Evolutionary conservation across 2,329 filamentous ascomycete genomes (phyloP), one percentile per base, ranked within the genome.

Genomic region (Allantophomopsis lycopodina): DNA sequence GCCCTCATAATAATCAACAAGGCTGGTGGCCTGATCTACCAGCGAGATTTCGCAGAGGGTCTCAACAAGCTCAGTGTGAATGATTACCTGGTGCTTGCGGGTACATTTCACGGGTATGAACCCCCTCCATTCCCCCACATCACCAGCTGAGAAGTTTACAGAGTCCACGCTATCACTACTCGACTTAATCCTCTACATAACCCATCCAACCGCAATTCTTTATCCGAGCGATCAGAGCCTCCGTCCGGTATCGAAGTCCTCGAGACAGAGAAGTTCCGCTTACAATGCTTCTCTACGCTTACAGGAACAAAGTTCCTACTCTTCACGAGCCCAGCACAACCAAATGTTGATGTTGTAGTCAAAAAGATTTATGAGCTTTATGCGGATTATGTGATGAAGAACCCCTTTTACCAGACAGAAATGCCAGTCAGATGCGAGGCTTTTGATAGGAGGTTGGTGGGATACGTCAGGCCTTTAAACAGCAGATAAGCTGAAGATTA

Each of bases 1-100:
- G 79, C 88, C 43, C 80, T 98, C 56, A 87, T 96, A 59, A 82
- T 98, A 59, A 94, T 98, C 68, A 96, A 95, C 71, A 98, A 98
- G 72, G 88, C 91, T 48, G 91, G 88, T 44, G 91, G 91, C 52
- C 73, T 98, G 40, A 80, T 98, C 62, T 98, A 94, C 69, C 89
- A 96, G 63, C 85, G 87, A 52, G 84, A 86, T 55, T 96, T 98
- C 60, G 79, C 88, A 53, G 77, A 89, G 34, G 83, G 74, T 35
- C 73, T 98, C 43, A 83, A 84, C 59, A 86, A 89, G 58, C 79
- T 98, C 51, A 84, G 76, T 50, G 89, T 85, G 50, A 98, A 98
- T 59, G 91, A 98, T 68, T 94, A 93, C 57, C 81, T 98, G 23
- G 89, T 96, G 50, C 76, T 98, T 20, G 91, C 91, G 6, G 91